Conservation (phyloP, 306 rosid species). For the Carpinus fangiana region DNA sequence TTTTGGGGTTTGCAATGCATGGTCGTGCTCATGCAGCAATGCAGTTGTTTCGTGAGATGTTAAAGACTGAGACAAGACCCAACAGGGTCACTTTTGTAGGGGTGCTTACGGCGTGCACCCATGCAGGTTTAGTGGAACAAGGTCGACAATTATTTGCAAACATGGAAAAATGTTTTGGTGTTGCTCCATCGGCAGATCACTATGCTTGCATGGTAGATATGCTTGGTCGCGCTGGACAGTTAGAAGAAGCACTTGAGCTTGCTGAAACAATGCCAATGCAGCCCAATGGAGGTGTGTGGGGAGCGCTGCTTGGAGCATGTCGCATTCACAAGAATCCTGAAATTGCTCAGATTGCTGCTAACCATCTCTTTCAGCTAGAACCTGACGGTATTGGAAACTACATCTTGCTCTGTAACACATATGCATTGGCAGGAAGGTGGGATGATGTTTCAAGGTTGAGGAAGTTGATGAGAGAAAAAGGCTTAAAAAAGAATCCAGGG, state of each 20-base stretch:
- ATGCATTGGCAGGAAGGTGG: conserved; percentile 78
- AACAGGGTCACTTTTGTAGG: conserved; percentile 75
- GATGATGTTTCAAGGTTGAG: conserved; percentile 67
- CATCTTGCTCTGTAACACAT: conserved; percentile 63
- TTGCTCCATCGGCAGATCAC: conserved; percentile 57
- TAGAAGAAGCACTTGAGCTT: conserved; percentile 70
- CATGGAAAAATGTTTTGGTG: conserved; percentile 59
- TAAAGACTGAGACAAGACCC: conserved; percentile 59
- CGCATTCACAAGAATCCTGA: conserved; percentile 58
- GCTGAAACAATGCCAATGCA: conserved; percentile 63
- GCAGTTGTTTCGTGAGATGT: conserved; percentile 71
- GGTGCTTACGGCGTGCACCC: conserved; percentile 72
- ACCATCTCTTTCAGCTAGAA: conserved; percentile 70
- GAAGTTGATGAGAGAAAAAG: conserved; percentile 59
- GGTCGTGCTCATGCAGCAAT: conserved; percentile 63
- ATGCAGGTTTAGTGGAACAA: conserved; percentile 73
- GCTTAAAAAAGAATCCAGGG: conserved; percentile 64
- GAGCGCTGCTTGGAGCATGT: conserved; percentile 92
- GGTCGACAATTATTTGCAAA: conserved; percentile 65
- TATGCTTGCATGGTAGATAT: conserved; percentile 86
- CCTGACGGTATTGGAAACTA: conserved; percentile 71
- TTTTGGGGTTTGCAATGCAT: conserved; percentile 73
- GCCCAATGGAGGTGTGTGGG: conserved; percentile 79
- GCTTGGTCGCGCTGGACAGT: conserved; percentile 75
- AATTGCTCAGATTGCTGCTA: conserved; percentile 68